phyloP scores from a whole-genome alignment of 1,284 basidiomycete species.

The Rhodofomes roseus region DNA sequence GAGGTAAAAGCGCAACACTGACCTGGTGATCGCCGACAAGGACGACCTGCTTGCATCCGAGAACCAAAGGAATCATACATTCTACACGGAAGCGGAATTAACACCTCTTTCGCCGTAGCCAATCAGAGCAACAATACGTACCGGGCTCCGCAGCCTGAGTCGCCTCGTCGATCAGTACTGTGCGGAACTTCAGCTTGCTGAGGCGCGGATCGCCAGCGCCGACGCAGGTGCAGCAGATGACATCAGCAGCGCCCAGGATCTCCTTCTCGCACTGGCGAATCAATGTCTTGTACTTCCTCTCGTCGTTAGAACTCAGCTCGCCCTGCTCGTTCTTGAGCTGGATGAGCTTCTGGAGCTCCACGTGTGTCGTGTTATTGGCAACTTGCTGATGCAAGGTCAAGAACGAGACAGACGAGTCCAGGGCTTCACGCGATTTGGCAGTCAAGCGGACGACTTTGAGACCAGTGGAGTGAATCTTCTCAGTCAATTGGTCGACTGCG shows the following conservation, averaged over 20 bases:
- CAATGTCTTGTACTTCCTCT: constrained; percentile 95
- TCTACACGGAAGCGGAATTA: constrained; percentile 46
- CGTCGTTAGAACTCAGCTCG: constrained; percentile 93
- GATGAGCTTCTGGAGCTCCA: constrained; percentile 96
- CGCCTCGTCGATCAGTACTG: constrained; percentile 97
- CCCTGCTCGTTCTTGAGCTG: constrained; percentile 97
- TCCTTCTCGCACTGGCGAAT: constrained; percentile 97
- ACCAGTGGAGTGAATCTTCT: constrained; percentile 97
- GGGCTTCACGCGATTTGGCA: constrained; percentile 96
- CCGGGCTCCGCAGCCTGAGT: constrained; percentile 98
- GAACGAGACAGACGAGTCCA: constrained; percentile 92
- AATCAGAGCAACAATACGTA: constrained; percentile 35
- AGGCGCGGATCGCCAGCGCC: constrained; percentile 95
- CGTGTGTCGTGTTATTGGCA: constrained; percentile 90
- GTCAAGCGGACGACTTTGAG: constrained; percentile 97
- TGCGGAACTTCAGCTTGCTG: constrained; percentile 96
- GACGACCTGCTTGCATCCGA: constrained; percentile 98
- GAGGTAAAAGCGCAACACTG: constrained; percentile 11
- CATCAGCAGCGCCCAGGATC: constrained; percentile 92
- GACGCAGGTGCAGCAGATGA: constrained; percentile 98
- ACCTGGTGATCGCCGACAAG: constrained; percentile 96
- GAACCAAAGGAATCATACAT: constrained; percentile 98
- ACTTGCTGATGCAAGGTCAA: constrained; percentile 97
- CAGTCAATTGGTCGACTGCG: constrained; percentile 97
- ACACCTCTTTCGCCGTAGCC: not conserved